Conservation (phyloP, 148 eudicot species). For the Dianthus caryophyllus region DNA sequence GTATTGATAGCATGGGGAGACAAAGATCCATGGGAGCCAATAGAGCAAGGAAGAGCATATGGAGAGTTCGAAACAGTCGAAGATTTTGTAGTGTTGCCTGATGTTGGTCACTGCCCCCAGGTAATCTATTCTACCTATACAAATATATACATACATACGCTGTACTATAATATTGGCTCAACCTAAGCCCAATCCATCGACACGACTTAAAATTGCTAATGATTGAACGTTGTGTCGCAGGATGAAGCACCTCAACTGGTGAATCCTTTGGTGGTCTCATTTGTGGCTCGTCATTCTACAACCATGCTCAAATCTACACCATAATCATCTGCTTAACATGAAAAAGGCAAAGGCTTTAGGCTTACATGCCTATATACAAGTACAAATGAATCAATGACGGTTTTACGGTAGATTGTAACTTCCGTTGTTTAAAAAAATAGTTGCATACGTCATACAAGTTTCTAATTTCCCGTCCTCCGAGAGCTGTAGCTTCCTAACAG, state of each 20-base stretch:
- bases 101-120: constrained; percentile 99
- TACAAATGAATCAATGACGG: too few species aligned
- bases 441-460: too few species aligned
- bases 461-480: too few species aligned
- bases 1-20: constrained; percentile 97
- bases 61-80: constrained; percentile 63
- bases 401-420: too few species aligned
- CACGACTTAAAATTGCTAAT: neutral
- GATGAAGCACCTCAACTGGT: constrained; percentile 94
- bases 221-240: constrained; percentile 34
- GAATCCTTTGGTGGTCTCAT: constrained; percentile 69
- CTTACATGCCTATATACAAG: too few species aligned
- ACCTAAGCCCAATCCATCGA: too few species aligned
- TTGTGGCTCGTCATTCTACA: constrained; percentile 66
- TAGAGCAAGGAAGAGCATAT: constrained; percentile 81
- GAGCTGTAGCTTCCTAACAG: too few species aligned
- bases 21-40: constrained; percentile 99
- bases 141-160: constrained; percentile 1
- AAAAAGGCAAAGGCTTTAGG: neutral
- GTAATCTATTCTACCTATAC: constrained; percentile 33
- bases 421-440: too few species aligned
- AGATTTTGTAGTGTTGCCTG: constrained; percentile 78
- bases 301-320: constrained; percentile 12
- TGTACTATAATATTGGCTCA: too few species aligned
- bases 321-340: constrained; percentile 12